Evolutionary conservation across 1,284 basidiomycete genomes (phyloP), one percentile per base, ranked within the genome.

Genomic region (Rhizoctonia solani): DNA sequence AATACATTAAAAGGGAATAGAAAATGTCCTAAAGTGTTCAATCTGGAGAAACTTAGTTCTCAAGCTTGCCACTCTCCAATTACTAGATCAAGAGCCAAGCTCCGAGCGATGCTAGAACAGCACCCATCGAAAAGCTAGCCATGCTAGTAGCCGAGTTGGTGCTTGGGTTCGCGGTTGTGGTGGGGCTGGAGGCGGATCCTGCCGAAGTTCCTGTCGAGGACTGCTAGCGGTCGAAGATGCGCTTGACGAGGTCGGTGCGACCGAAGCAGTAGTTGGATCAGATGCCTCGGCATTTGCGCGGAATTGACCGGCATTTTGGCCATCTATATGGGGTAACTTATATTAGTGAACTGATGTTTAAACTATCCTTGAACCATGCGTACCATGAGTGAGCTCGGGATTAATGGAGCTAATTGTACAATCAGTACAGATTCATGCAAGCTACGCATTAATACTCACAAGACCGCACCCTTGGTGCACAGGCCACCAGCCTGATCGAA

Each of bases 401-500:
- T 65, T 65, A 37, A 65, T 65, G 3, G 59, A 65, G 23, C 59
- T 65, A 14, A 6, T 27, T 14, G 19, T 65, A 8, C 52, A 39
- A 30, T 27, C 37, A 37, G n/a, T n/a, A n/a, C n/a, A 49, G 30
- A 19, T 32, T 6, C n/a, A 14, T 21, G 42, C 9, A 16, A 47
- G 16, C 16, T n/a, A 25, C 37, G 1, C 1, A 3, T 6, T 19
- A 14, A 37, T 8, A 65, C 59, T 25, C 14, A 65, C 59, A 65
- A 65, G 3, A 65, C 59, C 9, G 49, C 59, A 23, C 59, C 59
- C 34, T 65, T 52, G 47, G 21, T 65, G 25, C 59, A 65, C 23
- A 65, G 39, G 11, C 59, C 59, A 5, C 59, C 59, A 19, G 59
- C 59, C 50, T 65, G 59, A 32, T 65, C 59, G 44, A 65, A 65